These are phyloP conservation scores for Gypsophila paniculata DNA, from an alignment of 179 eudicot genomes.

Conservation along the genomic window DNA sequence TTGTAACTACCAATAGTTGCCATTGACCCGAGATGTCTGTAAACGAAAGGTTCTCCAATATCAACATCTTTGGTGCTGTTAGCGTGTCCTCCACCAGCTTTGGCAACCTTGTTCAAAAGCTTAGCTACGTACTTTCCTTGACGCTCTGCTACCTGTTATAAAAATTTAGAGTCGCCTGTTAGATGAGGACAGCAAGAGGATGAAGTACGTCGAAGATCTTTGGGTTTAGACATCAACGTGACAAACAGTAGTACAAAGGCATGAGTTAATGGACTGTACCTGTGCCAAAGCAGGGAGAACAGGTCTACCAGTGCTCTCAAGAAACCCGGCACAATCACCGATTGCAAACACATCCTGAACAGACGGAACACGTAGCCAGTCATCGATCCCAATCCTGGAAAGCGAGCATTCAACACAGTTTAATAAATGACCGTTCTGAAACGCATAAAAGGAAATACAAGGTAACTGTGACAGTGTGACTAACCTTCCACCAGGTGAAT, in stretches of 20 bases:
- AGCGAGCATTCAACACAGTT: background rate
- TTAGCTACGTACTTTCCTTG: slow-evolving; percentile 83
- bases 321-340: slow-evolving; percentile 94
- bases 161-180: background rate
- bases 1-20: slow-evolving; percentile 94
- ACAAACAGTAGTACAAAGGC: too few species aligned
- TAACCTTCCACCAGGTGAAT: slow-evolving; percentile 94
- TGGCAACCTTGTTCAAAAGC: slow-evolving; percentile 60
- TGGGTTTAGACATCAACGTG: background rate
- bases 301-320: slow-evolving; percentile 80
- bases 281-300: slow-evolving; percentile 98
- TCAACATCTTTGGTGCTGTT: slow-evolving; percentile 47
- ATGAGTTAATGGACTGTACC: slow-evolving; percentile 30
- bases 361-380: slow-evolving; percentile 85
- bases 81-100: slow-evolving; percentile 80
- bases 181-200: background rate
- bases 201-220: background rate
- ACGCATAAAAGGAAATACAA: background rate
- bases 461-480: slow-evolving; percentile 12
- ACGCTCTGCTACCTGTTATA: slow-evolving; percentile 86
- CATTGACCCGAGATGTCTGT: slow-evolving; percentile 92
- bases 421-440: background rate
- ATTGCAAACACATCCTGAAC: slow-evolving; percentile 75
- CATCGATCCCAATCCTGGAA: slow-evolving; percentile 81
- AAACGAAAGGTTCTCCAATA: slow-evolving; percentile 67